phyloP scores from a whole-genome alignment of 139 green algal species.

The Picochlorum costavermella region DNA sequence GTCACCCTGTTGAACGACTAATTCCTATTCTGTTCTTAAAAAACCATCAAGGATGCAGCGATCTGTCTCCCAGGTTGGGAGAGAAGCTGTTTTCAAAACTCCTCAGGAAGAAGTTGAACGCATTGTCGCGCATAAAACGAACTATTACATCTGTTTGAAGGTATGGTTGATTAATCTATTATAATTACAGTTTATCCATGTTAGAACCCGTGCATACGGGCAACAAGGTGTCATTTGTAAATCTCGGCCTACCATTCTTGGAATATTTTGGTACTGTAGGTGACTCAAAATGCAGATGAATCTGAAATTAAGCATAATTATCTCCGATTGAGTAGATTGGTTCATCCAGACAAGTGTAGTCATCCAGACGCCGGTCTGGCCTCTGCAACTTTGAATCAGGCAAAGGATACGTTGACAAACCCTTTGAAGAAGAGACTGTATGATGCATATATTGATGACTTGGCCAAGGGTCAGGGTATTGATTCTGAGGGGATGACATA shows the following conservation, averaged over 20 bases:
- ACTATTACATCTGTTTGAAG: slow-evolving; percentile 15
- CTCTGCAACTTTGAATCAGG: slow-evolving; percentile 9
- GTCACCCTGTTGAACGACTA: too few relatives aligned
- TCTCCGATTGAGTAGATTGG: not conserved
- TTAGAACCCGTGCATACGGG: not conserved
- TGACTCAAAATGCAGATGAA: slow-evolving; percentile 2
- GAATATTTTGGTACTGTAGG: not conserved
- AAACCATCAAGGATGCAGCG: not conserved
- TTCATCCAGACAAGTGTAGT: slow-evolving; percentile 16
- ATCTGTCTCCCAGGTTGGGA: slow-evolving; percentile 4
- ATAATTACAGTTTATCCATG: not conserved
- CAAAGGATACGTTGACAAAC: slow-evolving; percentile 11
- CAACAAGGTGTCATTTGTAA: not conserved
- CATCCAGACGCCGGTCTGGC: slow-evolving; percentile 7
- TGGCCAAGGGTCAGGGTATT: not conserved
- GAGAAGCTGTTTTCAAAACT: slow-evolving; percentile 7
- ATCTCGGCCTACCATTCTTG: not conserved
- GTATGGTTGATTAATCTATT: not conserved
- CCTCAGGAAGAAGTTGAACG: slow-evolving; percentile 9
- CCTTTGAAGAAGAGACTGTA: slow-evolving; percentile 14
- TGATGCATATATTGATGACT: slow-evolving; percentile 9
- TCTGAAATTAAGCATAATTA: slow-evolving; percentile 13
- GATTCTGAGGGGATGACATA: slow-evolving; percentile 8
- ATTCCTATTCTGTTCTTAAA: too few relatives aligned
- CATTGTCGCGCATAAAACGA: slow-evolving; percentile 8